Evolutionary conservation across 257 asterid species (phyloP).

Genomic region (Capsicum chinense): DNA sequence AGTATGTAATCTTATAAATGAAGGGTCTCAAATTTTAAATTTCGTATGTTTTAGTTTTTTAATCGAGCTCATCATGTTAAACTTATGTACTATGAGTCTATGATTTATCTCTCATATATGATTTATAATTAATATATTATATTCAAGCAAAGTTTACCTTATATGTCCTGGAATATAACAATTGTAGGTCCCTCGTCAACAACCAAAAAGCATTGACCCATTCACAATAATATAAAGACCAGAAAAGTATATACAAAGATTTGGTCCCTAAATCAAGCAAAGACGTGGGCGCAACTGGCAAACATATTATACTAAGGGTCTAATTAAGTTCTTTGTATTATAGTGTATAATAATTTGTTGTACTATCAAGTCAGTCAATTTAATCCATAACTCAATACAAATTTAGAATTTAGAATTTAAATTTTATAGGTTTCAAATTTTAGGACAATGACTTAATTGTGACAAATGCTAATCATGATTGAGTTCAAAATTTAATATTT

Average conservation of each 20-base stretch:
- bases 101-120: no score
- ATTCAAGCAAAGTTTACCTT: no score
- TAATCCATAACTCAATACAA: background rate
- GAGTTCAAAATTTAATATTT: no score
- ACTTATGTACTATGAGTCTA: no score
- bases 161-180: no score
- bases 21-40: no score
- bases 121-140: no score
- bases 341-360: background rate
- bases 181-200: no score
- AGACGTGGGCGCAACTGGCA: slow-evolving; percentile 14
- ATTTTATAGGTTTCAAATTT: background rate
- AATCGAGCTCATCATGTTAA: no score
- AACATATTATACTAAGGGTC: background rate
- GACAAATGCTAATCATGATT: no score
- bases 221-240: background rate
- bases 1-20: no score
- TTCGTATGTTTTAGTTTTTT: no score
- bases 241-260: background rate
- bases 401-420: background rate
- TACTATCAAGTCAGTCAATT: background rate
- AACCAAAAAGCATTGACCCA: background rate
- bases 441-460: background rate
- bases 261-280: slow-evolving; percentile 4
- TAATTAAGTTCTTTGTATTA: background rate